Base-by-base conservation (phyloP, 2,329 filamentous ascomycete species). In the Scytalidium sp. region DNA sequence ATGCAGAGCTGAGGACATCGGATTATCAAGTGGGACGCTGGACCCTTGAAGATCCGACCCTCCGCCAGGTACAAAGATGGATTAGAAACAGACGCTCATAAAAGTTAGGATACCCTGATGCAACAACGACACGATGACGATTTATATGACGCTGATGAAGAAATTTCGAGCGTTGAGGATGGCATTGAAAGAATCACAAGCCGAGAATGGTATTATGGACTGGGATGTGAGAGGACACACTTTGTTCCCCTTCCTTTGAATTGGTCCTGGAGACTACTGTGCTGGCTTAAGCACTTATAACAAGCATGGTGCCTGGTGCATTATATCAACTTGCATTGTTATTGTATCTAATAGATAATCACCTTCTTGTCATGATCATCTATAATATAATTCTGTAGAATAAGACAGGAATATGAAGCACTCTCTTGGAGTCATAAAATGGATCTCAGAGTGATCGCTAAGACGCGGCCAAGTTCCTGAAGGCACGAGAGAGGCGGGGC, bases 31-130 rank as follows among this genome's bases (percentile, higher is more conserved):
- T 79, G 67, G 79, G 79, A 60, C 79, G 81, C 68, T 86, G 82
- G 82, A 82, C 75, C 58, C 73, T 69, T 55, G 82, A 85, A 61
- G 82, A 85, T 61, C 82, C 82, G 2, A 79, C 75, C 56, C 67
- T 84, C 46, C 71, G 77, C 47, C 70, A 74, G 44, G 76, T 85
- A 50, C 74, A 79, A 62, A 75, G 79, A 64, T 85, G 82, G 82
- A 66, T 85, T 46, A 73, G 76, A 49, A 70, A 71, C 32, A 58
- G 63, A 48, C 58, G 56, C 42, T 64, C 50, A 59, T 36, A n/a
- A 36, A n/a, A 36, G 5, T 15, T 15, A 36, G 13, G 32, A 13
- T 7, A 7, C 13, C 17, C 17, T 36, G 32, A 36, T 36, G 32
- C 13, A 15, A n/a, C 11, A 8, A 36, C 13, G 32, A 36, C 8